phyloP scores from a whole-genome alignment of 1,139 yeast genomes.

The Protomyces inouyei region DNA sequence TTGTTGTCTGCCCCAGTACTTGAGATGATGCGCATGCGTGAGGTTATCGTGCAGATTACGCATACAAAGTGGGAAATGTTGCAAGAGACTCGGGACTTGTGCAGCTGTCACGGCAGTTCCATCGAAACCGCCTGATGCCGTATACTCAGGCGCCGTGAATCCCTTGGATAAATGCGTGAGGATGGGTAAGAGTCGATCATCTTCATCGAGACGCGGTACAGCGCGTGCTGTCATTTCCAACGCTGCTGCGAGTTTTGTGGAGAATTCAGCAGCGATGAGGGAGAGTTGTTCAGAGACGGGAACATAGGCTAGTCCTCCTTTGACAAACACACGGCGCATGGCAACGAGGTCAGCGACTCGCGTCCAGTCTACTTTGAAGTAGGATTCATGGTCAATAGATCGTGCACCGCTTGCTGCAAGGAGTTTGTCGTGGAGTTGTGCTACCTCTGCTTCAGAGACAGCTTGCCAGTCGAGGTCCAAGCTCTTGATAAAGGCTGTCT shows the following conservation, averaged over 20 bases:
- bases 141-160: slow-evolving; percentile 43
- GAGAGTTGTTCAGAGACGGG: slow-evolving; percentile 77
- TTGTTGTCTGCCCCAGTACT: slow-evolving; percentile 80
- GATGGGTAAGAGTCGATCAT: slow-evolving; percentile 79
- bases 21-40: slow-evolving; percentile 61
- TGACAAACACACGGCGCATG: slow-evolving; percentile 60
- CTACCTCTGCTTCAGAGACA: slow-evolving; percentile 60
- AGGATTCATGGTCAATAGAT: slow-evolving; percentile 51
- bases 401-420: slow-evolving; percentile 42
- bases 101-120: slow-evolving; percentile 57
- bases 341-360: slow-evolving; percentile 71
- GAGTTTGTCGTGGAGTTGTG: slow-evolving; percentile 48
- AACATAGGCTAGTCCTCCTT: slow-evolving; percentile 71
- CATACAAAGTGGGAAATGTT: slow-evolving; percentile 83
- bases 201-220: slow-evolving; percentile 83
- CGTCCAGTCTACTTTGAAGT: slow-evolving; percentile 82
- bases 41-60: slow-evolving; percentile 61
- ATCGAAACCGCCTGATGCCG: slow-evolving; percentile 34
- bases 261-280: slow-evolving; percentile 62
- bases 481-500: slow-evolving; percentile 53
- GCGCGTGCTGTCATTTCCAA: slow-evolving; percentile 68
- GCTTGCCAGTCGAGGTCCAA: slow-evolving; percentile 60
- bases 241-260: slow-evolving; percentile 49
- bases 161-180: slow-evolving; percentile 73
- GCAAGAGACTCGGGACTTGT: slow-evolving; percentile 53